Evolutionary conservation across 1,284 basidiomycete species (phyloP).

Genomic region (Albatrellus sp.): DNA sequence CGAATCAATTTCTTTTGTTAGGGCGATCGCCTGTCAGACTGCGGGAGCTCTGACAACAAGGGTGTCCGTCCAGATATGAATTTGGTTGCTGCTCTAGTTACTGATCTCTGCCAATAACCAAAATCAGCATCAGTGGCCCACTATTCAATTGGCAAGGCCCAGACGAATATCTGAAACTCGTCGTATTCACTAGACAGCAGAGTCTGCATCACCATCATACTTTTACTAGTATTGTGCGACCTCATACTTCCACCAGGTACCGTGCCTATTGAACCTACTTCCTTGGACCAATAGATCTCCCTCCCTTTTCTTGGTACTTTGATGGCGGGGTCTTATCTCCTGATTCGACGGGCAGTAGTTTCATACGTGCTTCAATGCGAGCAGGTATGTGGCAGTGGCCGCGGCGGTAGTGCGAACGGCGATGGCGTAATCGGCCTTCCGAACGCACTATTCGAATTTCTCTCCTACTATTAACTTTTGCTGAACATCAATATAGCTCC

Average conservation of each 20-base stretch:
- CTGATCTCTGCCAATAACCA: background rate
- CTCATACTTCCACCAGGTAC: background rate
- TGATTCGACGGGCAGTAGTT: background rate
- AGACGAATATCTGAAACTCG: background rate
- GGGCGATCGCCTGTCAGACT: conserved; percentile 49
- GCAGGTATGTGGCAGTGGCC: background rate
- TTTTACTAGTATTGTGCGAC: background rate
- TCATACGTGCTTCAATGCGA: background rate
- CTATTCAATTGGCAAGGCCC: background rate
- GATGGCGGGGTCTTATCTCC: background rate
- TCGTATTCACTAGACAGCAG: background rate
- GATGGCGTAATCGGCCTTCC: too few relatives aligned
- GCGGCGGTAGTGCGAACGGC: too few relatives aligned
- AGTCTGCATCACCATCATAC: background rate
- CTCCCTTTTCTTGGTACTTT: background rate
- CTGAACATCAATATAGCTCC: too few relatives aligned
- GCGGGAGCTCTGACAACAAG: conserved; percentile 55
- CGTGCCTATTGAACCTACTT: background rate
- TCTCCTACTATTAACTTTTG: too few relatives aligned
- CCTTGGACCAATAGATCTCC: background rate
- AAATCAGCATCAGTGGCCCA: background rate
- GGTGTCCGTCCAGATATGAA: too few relatives aligned
- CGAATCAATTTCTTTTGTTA: background rate
- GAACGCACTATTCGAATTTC: too few relatives aligned
- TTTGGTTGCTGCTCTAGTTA: background rate